phyloP scores from a whole-genome alignment of 352 stramenopile species.

The Albugo laibachii region DNA sequence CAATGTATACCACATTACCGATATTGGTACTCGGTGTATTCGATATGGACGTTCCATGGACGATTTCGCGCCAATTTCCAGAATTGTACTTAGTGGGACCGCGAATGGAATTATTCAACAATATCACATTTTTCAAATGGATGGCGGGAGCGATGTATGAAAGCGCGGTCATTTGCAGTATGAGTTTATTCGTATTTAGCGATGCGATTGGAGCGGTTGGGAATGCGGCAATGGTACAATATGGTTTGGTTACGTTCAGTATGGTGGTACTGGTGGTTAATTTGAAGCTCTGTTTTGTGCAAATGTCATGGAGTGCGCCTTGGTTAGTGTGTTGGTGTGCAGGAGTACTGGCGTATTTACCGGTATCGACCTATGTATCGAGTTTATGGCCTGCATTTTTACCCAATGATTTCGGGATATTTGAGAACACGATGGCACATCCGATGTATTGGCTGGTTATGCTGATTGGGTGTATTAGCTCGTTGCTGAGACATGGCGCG shows the following conservation, averaged over 20 bases:
- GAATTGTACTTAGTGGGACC: slow-evolving; percentile 11
- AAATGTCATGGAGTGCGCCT: slow-evolving; percentile 56
- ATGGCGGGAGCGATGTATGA: slow-evolving; percentile 63
- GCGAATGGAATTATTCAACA: slow-evolving; percentile 10
- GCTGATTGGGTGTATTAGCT: slow-evolving; percentile 24
- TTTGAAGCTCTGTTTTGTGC: slow-evolving; percentile 76
- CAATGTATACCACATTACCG: slow-evolving; percentile 45
- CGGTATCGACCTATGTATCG: slow-evolving; percentile 30
- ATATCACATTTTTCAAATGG: slow-evolving; percentile 26
- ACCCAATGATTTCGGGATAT: slow-evolving; percentile 44
- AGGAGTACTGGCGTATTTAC: slow-evolving; percentile 42
- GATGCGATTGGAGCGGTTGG: slow-evolving; percentile 46
- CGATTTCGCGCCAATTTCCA: slow-evolving; percentile 10
- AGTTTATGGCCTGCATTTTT: slow-evolving; percentile 49
- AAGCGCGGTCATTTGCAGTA: slow-evolving; percentile 37
- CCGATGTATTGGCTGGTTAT: slow-evolving; percentile 62
- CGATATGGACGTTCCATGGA: slow-evolving; percentile 12
- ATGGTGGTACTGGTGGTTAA: slow-evolving; percentile 87
- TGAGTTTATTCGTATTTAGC: slow-evolving; percentile 51
- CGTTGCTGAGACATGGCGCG: slow-evolving; percentile 40
- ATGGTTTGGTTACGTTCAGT: slow-evolving; percentile 84
- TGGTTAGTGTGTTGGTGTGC: slow-evolving; percentile 28
- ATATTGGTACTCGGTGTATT: slow-evolving; percentile 18
- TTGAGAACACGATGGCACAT: slow-evolving; percentile 42
- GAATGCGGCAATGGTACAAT: slow-evolving; percentile 79